A percentile compares a stretch with the other conserved stretches of the same genome.
Conservation (phyloP, 192 early-diverging fungal genomes). For the Allomyces arbusculus region DNA sequence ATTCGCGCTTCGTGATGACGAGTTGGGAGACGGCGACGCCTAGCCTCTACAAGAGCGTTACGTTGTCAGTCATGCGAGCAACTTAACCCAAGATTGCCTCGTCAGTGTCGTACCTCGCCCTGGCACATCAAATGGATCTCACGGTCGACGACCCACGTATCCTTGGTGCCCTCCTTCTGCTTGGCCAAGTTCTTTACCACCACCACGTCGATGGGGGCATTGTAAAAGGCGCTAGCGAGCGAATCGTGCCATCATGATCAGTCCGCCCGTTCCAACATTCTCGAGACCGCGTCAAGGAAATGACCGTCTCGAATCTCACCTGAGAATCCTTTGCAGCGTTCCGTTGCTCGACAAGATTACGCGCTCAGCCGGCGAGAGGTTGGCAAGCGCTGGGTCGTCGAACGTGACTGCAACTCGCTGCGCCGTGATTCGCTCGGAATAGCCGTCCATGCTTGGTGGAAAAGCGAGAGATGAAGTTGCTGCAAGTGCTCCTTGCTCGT, state of each 20-base stretch:
- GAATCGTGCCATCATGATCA: too few species aligned
- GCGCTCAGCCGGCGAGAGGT: background rate
- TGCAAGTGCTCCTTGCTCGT: too few species aligned
- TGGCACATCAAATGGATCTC: background rate
- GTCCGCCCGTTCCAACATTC: too few species aligned
- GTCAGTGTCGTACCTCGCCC: background rate
- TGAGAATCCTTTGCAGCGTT: background rate
- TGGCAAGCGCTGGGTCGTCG: too few species aligned
- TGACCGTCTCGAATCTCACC: background rate
- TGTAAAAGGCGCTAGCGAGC: background rate
- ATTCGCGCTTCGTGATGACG: background rate
- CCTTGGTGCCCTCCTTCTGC: background rate
- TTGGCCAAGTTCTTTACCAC: background rate
- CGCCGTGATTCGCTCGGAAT: too few species aligned
- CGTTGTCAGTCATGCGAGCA: background rate
- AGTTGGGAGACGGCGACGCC: background rate
- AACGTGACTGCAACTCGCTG: too few species aligned
- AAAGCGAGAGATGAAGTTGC: too few species aligned
- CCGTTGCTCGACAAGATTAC: background rate
- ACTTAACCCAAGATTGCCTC: too few species aligned
- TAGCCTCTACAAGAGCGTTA: background rate
- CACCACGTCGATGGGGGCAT: background rate
- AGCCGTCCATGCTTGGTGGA: too few species aligned
- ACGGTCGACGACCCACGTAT: background rate
- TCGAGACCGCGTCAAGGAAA: too few species aligned